phyloP scores from a whole-genome alignment of 1,139 yeast genomes.

The Candida freyschussii region DNA sequence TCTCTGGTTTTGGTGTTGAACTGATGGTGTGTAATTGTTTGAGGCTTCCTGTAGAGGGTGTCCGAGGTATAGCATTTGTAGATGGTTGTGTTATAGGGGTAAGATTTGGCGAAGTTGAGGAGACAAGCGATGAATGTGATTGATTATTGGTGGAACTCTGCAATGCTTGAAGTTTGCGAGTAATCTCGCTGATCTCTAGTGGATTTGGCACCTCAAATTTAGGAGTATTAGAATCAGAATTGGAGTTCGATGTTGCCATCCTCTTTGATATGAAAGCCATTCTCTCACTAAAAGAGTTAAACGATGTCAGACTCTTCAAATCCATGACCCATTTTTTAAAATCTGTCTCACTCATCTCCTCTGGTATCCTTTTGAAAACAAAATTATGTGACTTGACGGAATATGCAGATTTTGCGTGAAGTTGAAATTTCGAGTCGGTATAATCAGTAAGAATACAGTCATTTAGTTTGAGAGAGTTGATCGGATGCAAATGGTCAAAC shows the following conservation, averaged over 20 bases:
- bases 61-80: too few relatives aligned
- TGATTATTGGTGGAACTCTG: constrained; percentile 17
- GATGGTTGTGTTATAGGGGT: too few relatives aligned
- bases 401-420: constrained; percentile 16
- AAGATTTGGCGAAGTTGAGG: too few relatives aligned
- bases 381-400: constrained; percentile 13
- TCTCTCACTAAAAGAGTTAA: constrained; percentile 31
- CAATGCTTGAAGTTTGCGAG: constrained; percentile 41
- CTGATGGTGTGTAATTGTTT: too few relatives aligned
- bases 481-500: constrained; percentile 44
- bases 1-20: too few relatives aligned
- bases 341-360: constrained; percentile 32
- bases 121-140: too few relatives aligned
- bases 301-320: constrained; percentile 36
- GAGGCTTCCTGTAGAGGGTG: too few relatives aligned
- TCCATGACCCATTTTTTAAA: constrained; percentile 43
- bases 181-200: constrained; percentile 23
- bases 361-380: constrained; percentile 24
- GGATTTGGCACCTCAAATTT: constrained; percentile 19
- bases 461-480: constrained; percentile 37
- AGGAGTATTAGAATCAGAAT: constrained; percentile 20
- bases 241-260: constrained; percentile 1
- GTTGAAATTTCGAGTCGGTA: constrained; percentile 30
- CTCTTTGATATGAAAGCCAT: constrained; percentile 16
- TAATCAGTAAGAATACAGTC: constrained; percentile 34